Evolutionary conservation across 2,329 filamentous ascomycete species (phyloP), one percentile per base, ranked within the genome.

Genomic region (Talaromyces piceae): DNA sequence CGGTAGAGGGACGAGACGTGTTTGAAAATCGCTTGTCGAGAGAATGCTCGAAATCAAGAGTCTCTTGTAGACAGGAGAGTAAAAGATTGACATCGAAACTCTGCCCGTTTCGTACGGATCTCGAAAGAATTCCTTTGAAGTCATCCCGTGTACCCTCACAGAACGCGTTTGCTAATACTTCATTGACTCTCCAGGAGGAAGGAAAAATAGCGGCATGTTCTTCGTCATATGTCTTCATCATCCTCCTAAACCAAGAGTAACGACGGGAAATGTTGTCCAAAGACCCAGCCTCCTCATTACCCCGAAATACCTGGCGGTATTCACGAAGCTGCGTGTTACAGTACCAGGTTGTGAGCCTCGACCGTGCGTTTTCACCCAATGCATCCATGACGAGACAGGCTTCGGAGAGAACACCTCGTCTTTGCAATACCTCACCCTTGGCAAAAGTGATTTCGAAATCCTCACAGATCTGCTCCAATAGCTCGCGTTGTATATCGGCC

Each of bases 401-500:
- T 70, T 98, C 93, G 30, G 86, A 77, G 51, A 98, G 77, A 66
- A 85, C 84, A 12, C 77, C 79, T 58, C 81, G 83, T 58, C 83
- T 84, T 52, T 81, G 75, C 3, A 77, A 75, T 12, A 95, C 83
- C 69, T 97, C 91, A 20, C 83, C 84, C 69, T 91, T 95, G 18
- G 91, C 86, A 69, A 97, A 98, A 0, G 88, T 87, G 53, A 96
- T 80, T 74, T 98, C 93, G 65, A 98, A 98, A 69, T 98, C 93
- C 71, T 97, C 93, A 67, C 93, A 98, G n/a, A 98, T 86, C 70
- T 98, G 93, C 73, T 98, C 93, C 52, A 96, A 74, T 53, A 98
- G 73, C 67, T 96, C 91, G 54, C 91, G 78, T 72, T 98, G 93
- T 57, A 98, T 77, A 61, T 97, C 93, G 5, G 90, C 86, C 30